Conservation (phyloP, 2,329 filamentous ascomycete genomes). For the Neonectria coccinea region DNA sequence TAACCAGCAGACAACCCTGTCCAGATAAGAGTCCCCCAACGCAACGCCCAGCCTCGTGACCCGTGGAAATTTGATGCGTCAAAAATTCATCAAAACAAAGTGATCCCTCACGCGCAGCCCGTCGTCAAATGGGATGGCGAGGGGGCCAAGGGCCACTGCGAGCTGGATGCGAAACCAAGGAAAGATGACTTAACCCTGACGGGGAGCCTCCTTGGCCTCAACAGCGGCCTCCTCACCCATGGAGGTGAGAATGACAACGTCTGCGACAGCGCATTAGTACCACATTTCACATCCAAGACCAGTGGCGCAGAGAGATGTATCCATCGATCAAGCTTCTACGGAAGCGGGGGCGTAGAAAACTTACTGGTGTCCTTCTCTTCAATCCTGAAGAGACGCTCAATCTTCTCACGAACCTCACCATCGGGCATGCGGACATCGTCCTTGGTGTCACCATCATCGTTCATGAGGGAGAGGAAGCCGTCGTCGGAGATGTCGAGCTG, state of each 20-base stretch:
- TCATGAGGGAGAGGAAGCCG: constrained; percentile 94
- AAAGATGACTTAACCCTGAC: constrained; percentile 44
- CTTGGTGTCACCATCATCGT: constrained; percentile 86
- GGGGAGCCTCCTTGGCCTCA: constrained; percentile 92
- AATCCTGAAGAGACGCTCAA: constrained; percentile 79
- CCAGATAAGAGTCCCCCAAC: constrained; percentile 58
- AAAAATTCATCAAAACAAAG: constrained; percentile 51
- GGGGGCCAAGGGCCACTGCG: constrained; percentile 45
- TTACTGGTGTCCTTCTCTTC: constrained; percentile 96
- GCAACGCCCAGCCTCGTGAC: constrained; percentile 57
- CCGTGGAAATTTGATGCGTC: constrained; percentile 51
- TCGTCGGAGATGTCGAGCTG: constrained; percentile 95
- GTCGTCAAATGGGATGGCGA: constrained; percentile 38
- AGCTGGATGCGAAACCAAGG: constrained; percentile 39
- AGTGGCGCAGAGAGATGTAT: not conserved
- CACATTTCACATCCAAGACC: not conserved
- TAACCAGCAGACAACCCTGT: constrained; percentile 56
- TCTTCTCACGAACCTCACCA: constrained; percentile 88
- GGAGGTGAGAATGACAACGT: constrained; percentile 90
- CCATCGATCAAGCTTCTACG: not conserved
- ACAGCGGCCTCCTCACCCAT: constrained; percentile 96
- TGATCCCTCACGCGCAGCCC: constrained; percentile 43
- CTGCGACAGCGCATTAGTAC: constrained; percentile 59
- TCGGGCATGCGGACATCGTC: constrained; percentile 96
- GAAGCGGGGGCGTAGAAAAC: constrained; percentile 52